These are phyloP conservation scores for Trichomonas vaginalis DNA, from an alignment of 208 protist genomes.

Conservation along the genomic window DNA sequence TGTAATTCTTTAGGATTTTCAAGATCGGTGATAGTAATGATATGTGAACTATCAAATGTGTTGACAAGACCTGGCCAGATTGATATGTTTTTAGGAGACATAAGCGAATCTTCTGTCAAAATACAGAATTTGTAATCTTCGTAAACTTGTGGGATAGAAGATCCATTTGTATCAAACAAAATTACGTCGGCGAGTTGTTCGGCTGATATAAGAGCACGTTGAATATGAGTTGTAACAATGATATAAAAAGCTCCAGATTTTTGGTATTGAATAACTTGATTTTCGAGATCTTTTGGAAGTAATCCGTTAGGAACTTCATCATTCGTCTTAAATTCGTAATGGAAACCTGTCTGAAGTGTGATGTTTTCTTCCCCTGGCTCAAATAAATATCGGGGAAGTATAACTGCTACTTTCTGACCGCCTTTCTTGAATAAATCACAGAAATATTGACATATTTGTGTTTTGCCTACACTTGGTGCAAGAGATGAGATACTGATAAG, in stretches of 20 bases:
- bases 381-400: not conserved
- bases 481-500: not conserved
- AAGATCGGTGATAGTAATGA: not conserved
- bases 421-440: not conserved
- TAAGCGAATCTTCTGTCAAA: not conserved
- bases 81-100: not conserved
- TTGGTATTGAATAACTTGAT: not conserved
- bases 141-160: not conserved
- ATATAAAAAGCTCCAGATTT: not conserved
- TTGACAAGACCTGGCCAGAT: not conserved
- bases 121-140: not conserved
- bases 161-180: not conserved
- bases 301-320: not conserved
- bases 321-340: not conserved
- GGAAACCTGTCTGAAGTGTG: not conserved
- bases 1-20: not conserved
- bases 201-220: not conserved
- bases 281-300: not conserved
- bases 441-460: not conserved
- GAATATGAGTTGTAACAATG: not conserved
- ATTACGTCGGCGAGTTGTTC: not conserved
- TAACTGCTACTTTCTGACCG: not conserved
- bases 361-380: not conserved
- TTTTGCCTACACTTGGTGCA: not conserved
- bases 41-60: not conserved